These are phyloP conservation scores for Gautieria morchelliformis DNA, from an alignment of 768 basidiomycete species.

Conservation along the genomic window DNA sequence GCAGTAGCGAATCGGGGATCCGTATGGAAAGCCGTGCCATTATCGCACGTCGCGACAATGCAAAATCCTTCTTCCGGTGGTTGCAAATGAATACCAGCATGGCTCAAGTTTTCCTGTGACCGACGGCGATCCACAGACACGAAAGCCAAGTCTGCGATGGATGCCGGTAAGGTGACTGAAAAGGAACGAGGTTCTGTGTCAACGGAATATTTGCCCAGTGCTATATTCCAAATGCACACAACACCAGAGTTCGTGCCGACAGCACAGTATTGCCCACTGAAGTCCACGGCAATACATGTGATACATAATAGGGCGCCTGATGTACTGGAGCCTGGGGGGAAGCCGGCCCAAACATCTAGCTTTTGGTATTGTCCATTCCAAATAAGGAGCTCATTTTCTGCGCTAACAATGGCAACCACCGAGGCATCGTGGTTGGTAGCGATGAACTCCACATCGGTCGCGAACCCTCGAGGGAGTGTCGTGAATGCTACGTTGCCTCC, in stretches of 20 bases:
- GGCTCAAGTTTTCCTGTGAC: not conserved
- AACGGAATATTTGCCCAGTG: conserved; percentile 22
- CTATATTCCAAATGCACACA: conserved; percentile 55
- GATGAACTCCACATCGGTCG: conserved; percentile 75
- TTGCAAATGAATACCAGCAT: not conserved
- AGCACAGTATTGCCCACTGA: conserved; percentile 51
- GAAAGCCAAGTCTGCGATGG: conserved; percentile 46
- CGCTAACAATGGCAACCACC: conserved; percentile 58
- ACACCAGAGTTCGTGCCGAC: conserved; percentile 62
- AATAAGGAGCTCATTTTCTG: conserved; percentile 68
- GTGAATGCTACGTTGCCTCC: conserved; percentile 44
- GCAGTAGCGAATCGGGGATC: conserved; percentile 18
- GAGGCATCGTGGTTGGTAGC: conserved; percentile 61
- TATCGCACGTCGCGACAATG: conserved; percentile 36
- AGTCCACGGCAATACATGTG: conserved; percentile 55
- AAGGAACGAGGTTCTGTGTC: conserved; percentile 29
- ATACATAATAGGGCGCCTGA: conserved; percentile 40
- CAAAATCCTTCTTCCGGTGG: conserved; percentile 15
- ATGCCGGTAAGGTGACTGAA: conserved; percentile 35
- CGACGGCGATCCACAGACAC: conserved; percentile 3
- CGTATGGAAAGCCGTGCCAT: conserved; percentile 48
- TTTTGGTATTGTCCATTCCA: conserved; percentile 42
- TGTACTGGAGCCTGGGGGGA: conserved; percentile 40
- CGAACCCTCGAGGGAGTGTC: conserved; percentile 71
- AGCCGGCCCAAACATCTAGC: conserved; percentile 43